Percentiles rank a stretch among this genome's conserved stretches.
These are phyloP conservation scores for Coriolopsis trogii DNA, from an alignment of 1,284 basidiomycete genomes.

Conservation along the genomic window DNA sequence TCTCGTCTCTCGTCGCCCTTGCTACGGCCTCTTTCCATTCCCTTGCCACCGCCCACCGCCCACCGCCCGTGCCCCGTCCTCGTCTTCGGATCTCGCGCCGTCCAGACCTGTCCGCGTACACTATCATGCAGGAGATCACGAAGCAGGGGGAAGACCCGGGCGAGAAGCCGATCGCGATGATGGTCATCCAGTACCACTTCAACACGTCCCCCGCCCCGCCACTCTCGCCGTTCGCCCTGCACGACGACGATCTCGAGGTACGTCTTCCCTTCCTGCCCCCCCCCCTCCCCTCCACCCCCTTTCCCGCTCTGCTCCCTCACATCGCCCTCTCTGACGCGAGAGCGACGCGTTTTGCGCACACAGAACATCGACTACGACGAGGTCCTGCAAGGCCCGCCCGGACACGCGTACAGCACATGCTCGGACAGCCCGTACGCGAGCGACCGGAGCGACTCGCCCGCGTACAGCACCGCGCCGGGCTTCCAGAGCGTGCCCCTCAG, in stretches of 20 bases:
- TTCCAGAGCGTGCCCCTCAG: conserved; percentile 21
- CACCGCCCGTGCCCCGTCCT: no score
- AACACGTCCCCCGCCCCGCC: conserved; percentile 11
- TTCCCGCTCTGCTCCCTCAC: not conserved
- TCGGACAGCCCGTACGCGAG: conserved; percentile 19
- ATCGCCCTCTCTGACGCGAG: no score
- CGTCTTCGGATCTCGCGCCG: not conserved
- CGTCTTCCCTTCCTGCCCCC: not conserved
- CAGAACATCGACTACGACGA: conserved; percentile 21
- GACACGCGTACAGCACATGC: conserved; percentile 17
- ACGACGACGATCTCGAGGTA: conserved; percentile 16
- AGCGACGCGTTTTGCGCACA: no score
- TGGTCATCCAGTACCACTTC: conserved; percentile 23
- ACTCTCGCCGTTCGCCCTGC: conserved; percentile 20
- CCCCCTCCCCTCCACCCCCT: not conserved
- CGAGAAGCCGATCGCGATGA: conserved; percentile 14
- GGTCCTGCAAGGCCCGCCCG: conserved; percentile 6
- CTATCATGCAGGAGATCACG: conserved; percentile 56
- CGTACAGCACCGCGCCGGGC: conserved; percentile 14
- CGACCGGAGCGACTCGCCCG: conserved; percentile 22
- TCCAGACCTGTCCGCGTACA: conserved; percentile 62
- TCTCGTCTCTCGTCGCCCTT: not conserved
- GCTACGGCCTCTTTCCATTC: conserved; percentile 2
- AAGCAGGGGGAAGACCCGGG: conserved; percentile 8
- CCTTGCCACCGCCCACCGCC: no score